Evolutionary conservation across 768 basidiomycete genomes (phyloP), one percentile per base, ranked within the genome.

Genomic region (Paxillus rubicundulus): DNA sequence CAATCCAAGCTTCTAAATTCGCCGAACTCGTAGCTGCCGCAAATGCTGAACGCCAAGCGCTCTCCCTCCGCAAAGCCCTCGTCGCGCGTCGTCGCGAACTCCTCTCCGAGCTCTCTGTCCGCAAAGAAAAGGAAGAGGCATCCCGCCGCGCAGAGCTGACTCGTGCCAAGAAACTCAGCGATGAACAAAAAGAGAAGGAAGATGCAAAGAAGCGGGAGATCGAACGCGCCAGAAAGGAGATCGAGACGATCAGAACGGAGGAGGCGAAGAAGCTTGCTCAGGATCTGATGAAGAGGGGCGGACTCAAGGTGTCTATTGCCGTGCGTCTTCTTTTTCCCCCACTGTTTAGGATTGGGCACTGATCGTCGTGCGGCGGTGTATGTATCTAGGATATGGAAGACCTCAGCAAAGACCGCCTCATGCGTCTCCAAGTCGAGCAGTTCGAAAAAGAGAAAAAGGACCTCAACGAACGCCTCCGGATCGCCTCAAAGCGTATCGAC

Each of bases 381-480:
- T 28, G 30, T 49, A 17, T 47, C 20, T 56, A 92, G 88, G 86
- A 89, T 64, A 78, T 94, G 69, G 89, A 92, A 61, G 84, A 82
- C 46, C 77, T 89, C 55, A 92, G 92, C 68, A 93, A 92, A 9
- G 87, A 90, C 62, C 83, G 84, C 43, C 81, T 98, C 56, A 87
- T 98, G 69, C 82, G 80, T 28, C 82, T 97, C 59, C 94, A 97
- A 69, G 93, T 97, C 34, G 86, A 92, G 59, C 93, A 98, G 65
- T 79, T 98, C 41, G 97, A 97, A 74, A 97, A 96, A 74, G 95
- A 98, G 74, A 96, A 94, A 79, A 87, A 84, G 62, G 89, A 93
- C 59, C 76, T 91, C 57, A 80, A 78, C 52, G 89, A 93, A 61
- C 82, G 88, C 18, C 78, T 96, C 44, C 86, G 92, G 20, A 82